Percentiles rank a stretch among this genome's conserved stretches.
phyloP scores from a whole-genome alignment of 2,329 filamentous ascomycete genomes.

The Exutisphaerella laricina region DNA sequence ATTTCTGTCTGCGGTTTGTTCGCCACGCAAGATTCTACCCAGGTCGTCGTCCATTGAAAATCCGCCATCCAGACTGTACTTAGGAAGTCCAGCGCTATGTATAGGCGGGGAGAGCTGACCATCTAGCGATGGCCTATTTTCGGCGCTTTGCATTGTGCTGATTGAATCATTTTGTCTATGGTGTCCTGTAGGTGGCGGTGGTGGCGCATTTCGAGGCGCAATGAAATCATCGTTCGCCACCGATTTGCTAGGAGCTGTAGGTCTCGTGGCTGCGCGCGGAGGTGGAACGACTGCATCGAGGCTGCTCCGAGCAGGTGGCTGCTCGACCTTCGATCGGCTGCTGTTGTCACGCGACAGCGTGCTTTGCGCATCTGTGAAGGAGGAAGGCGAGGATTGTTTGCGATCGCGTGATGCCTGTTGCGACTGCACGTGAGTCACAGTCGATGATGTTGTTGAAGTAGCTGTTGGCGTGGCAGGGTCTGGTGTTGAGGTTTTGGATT shows the following conservation, averaged over 20 bases:
- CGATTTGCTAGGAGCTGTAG: slow-evolving; percentile 40
- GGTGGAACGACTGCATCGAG: slow-evolving; percentile 41
- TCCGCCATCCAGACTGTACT: slow-evolving; percentile 68
- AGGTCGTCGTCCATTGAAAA: slow-evolving; percentile 96
- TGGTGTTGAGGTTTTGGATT: slow-evolving; percentile 24
- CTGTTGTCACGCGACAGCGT: slow-evolving; percentile 25
- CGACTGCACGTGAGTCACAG: slow-evolving; percentile 4
- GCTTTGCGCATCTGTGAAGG: slow-evolving; percentile 34
- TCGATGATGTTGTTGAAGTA: slow-evolving; percentile 30
- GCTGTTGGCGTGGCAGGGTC: slow-evolving; percentile 39
- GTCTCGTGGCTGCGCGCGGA: slow-evolving; percentile 44
- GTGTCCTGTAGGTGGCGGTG: slow-evolving; percentile 32
- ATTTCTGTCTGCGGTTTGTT: slow-evolving; percentile 44
- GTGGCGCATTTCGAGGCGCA: slow-evolving; percentile 43
- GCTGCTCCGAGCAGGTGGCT: slow-evolving; percentile 27
- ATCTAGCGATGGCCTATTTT: slow-evolving; percentile 22
- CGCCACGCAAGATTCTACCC: slow-evolving; percentile 75
- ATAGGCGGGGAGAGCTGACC: slow-evolving; percentile 27
- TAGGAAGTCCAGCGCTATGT: slow-evolving; percentile 36
- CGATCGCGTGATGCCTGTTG: slow-evolving; percentile 32
- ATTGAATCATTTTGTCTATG: slow-evolving; percentile 42
- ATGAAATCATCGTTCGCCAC: slow-evolving; percentile 39
- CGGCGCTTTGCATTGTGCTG: slow-evolving; percentile 40
- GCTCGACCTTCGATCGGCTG: slow-evolving; percentile 19
- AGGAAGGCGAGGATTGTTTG: slow-evolving; percentile 33